Evolutionary conservation across 2,329 filamentous ascomycete genomes (phyloP), one percentile per base, ranked within the genome.

Genomic region (Raffaelea albimanens): DNA sequence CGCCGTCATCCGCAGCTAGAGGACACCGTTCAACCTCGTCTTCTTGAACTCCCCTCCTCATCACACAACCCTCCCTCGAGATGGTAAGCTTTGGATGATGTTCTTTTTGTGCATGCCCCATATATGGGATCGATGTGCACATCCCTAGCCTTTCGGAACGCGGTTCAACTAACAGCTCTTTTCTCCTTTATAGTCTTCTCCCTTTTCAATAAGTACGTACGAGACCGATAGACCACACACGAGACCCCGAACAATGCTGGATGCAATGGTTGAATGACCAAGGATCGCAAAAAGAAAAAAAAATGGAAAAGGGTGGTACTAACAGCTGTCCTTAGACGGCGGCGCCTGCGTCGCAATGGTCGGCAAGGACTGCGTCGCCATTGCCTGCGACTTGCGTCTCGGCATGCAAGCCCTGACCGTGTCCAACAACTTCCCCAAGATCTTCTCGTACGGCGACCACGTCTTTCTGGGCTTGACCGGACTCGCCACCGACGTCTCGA

Each of bases 361-460:
- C 56, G 93, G 93, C 75, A 97, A 98, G 73, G 90, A 97, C 82
- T 98, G 93, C 70, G 93, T 98, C 52, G 93, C 93, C 70, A 97
- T 98, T 65, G 93, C 93, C 67, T 98, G 93, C 76, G 93, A 98
- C 71, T 87, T 98, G 57, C 91, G 93, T 55, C 87, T 98, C 57
- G 93, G 93, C 61, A 83, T 97, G 64, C 93, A 98, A 73, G 80
- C 93, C 63, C 78, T 98, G 63, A 98, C 93, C 54, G 87, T 98
- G 51, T 96, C 89, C 67, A 98, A 98, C 83, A 93, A 97, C 83
- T 97, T 97, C 77, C 93, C 93, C 73, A 98, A 98, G 77, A 87
- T 98, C 76, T 97, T 97, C 82, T 82, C 85, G 68, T 97, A 95
- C 77, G 89, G 88, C 62, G 87, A 91, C 63, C 50, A 56, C 62